These are phyloP conservation scores for Mycena sanguinolenta DNA, from an alignment of 768 basidiomycete species.

Conservation along the genomic window DNA sequence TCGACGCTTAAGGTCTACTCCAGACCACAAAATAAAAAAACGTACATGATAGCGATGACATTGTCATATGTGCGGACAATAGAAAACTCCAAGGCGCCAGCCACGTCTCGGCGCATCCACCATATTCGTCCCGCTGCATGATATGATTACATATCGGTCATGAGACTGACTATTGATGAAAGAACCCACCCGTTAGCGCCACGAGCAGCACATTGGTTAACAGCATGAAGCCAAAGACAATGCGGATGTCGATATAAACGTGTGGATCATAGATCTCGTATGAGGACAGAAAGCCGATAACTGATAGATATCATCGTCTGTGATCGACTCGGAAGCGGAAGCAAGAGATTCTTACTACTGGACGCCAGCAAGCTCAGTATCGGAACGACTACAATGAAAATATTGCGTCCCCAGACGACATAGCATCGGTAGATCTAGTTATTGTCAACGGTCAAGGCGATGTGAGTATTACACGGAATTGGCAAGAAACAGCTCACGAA, in stretches of 20 bases:
- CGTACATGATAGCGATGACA: too few species aligned
- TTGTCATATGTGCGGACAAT: too few species aligned
- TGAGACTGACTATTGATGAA: constrained; percentile 9
- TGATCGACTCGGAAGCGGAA: constrained; percentile 7
- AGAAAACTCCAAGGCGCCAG: too few species aligned
- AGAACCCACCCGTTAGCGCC: constrained; percentile 7
- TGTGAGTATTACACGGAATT: not conserved
- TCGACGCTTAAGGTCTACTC: not conserved
- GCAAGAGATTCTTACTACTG: constrained; percentile 5
- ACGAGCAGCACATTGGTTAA: constrained; percentile 5
- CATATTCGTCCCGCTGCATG: not conserved
- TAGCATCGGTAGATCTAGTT: constrained; percentile 15
- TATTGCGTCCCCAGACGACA: constrained; percentile 6
- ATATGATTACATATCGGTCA: constrained; percentile 9
- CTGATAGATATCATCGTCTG: constrained; percentile 1
- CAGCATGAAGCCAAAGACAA: constrained; percentile 4
- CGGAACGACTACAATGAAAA: constrained; percentile 8
- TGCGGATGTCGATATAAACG: constrained; percentile 5
- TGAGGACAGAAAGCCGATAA: constrained; percentile 6
- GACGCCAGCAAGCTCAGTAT: constrained; percentile 7
- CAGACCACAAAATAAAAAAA: not conserved
- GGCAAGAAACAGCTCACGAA: constrained; percentile 11
- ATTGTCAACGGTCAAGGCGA: not conserved
- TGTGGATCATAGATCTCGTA: constrained; percentile 3
- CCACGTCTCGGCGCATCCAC: too few species aligned